Percentiles rank a stretch among this genome's conserved stretches.
phyloP scores from a whole-genome alignment of 192 early-diverging fungal genomes.

The Backusella circina region DNA sequence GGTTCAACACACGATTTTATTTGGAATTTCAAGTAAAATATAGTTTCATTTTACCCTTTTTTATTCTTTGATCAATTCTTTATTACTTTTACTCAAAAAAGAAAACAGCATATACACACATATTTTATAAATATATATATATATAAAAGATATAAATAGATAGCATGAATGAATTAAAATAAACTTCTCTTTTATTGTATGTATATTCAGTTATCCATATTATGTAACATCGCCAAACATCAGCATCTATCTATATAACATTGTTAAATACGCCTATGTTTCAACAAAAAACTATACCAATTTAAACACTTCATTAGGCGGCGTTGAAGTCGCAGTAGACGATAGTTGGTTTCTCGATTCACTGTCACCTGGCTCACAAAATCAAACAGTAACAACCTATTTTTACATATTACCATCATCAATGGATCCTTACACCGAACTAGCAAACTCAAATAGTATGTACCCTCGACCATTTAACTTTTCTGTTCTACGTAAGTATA shows the following conservation, averaged over 20 bases:
- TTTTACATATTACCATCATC: constrained; percentile 13
- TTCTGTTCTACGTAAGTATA: constrained; percentile 27
- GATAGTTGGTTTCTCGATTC: constrained; percentile 22
- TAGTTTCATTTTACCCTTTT: neutral
- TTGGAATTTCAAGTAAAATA: constrained; percentile 31
- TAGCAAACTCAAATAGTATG: constrained; percentile 2
- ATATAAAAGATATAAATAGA: constrained; percentile 6
- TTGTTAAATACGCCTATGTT: constrained; percentile 2
- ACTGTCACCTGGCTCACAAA: constrained; percentile 10
- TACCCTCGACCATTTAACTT: constrained; percentile 29
- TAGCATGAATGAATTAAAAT: constrained; percentile 1
- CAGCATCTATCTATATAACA: constrained; percentile 16
- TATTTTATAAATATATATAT: no score
- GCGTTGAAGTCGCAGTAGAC: constrained; percentile 14
- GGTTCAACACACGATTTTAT: constrained; percentile 25
- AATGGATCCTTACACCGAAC: constrained; percentile 8
- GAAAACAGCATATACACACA: neutral
- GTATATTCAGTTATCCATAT: neutral
- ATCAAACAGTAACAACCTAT: constrained; percentile 14
- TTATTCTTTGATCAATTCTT: neutral
- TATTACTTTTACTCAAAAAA: neutral
- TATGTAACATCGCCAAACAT: neutral
- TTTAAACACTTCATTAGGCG: constrained; percentile 8
- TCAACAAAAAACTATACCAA: constrained; percentile 23
- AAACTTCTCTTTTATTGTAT: neutral